Conservation (phyloP, 495 filamentous ascomycete genomes). For the Chaetomidium leptoderma region DNA sequence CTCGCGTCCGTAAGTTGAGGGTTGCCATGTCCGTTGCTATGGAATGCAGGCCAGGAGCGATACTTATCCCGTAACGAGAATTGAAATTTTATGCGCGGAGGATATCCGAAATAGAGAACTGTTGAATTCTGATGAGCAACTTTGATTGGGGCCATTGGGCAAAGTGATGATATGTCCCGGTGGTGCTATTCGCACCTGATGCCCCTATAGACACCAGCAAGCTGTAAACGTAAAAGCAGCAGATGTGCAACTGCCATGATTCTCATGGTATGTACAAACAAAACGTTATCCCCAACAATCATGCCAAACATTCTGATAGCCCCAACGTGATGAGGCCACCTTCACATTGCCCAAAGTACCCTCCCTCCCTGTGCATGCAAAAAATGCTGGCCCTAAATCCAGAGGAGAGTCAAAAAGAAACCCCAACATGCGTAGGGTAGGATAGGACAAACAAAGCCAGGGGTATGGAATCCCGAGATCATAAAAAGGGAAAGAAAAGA, state of each 20-base stretch:
- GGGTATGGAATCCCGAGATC: no score
- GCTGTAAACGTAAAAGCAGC: neutral
- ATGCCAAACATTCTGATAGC: constrained; percentile 6
- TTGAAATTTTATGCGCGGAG: neutral
- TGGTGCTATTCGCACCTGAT: neutral
- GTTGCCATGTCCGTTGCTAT: neutral
- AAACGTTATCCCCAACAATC: neutral
- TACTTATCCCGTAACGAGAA: neutral
- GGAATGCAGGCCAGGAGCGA: neutral
- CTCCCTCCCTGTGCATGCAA: neutral
- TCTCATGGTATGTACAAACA: neutral
- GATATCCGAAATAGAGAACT: neutral
- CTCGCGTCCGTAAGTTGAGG: neutral
- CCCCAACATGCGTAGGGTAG: neutral
- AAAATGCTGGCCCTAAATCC: neutral
- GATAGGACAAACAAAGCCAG: neutral
- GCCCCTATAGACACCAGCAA: neutral
- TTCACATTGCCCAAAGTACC: neutral
- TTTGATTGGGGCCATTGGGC: no score
- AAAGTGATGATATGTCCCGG: neutral
- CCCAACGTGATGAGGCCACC: neutral
- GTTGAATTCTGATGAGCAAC: neutral
- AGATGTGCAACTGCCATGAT: neutral
- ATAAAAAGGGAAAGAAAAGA: constrained; percentile 1
- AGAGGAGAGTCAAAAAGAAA: neutral